phyloP scores from a whole-genome alignment of 2,329 filamentous ascomycete species.

The Blastomyces silverae region DNA sequence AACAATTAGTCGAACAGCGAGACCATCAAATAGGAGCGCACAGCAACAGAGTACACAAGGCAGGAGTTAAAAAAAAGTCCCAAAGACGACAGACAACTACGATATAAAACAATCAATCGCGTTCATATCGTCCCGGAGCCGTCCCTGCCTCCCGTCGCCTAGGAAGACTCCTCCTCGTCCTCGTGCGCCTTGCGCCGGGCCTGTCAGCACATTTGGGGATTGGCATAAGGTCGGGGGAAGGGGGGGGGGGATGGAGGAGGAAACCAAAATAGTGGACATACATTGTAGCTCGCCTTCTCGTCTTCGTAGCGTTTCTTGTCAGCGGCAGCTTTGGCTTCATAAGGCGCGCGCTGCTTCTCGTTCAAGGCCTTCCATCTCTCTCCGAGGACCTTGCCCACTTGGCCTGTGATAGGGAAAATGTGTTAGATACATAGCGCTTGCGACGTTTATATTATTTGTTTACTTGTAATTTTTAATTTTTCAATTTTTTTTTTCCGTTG shows the following conservation, averaged over 20 bases:
- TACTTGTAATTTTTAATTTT: not conserved
- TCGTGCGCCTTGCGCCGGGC: conserved; percentile 18
- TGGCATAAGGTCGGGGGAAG: conserved; percentile 11
- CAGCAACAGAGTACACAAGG: not conserved
- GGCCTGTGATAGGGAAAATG: conserved; percentile 50
- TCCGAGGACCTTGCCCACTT: conserved; percentile 96
- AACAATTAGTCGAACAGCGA: too few relatives aligned
- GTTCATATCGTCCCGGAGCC: not conserved
- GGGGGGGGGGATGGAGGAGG: not conserved
- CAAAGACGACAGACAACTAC: conserved; percentile 11
- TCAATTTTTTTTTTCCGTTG: not conserved
- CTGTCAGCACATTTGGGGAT: conserved; percentile 14
- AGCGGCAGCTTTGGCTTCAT: conserved; percentile 90
- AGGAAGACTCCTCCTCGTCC: conserved; percentile 22
- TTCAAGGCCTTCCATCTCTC: conserved; percentile 97
- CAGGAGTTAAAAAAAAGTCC: not conserved
- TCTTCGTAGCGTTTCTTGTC: conserved; percentile 99
- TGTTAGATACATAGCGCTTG: not conserved
- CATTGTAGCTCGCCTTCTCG: conserved; percentile 90
- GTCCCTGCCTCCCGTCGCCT: conserved; percentile 1
- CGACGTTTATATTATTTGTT: too few relatives aligned
- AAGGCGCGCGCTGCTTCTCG: conserved; percentile 86
- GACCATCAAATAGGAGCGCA: too few relatives aligned
- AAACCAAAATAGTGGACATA: conserved; percentile 44
- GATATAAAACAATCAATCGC: not conserved